Conservation (phyloP, 192 early-diverging fungal species). For the Entomortierella chlamydospora region DNA sequence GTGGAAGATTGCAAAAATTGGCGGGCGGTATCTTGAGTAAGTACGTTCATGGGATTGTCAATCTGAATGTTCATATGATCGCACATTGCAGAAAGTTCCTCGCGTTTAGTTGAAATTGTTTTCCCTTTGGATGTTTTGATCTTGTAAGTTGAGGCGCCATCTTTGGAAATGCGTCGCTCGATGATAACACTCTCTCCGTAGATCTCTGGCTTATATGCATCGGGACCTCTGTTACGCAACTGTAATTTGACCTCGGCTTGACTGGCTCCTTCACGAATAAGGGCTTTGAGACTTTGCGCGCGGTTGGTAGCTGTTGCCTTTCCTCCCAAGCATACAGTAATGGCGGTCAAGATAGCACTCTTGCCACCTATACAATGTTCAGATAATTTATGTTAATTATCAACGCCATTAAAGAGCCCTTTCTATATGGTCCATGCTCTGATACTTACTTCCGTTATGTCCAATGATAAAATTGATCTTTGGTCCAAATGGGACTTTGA, state of each 20-base stretch:
- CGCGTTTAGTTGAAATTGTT: conserved; percentile 79
- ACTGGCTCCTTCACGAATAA: conserved; percentile 86
- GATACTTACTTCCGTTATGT: conserved; percentile 87
- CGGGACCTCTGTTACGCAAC: conserved; percentile 85
- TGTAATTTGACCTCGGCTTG: conserved; percentile 76
- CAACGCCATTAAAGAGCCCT: not conserved
- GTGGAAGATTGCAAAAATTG: conserved; percentile 88
- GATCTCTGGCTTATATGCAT: conserved; percentile 82
- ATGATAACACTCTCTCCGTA: conserved; percentile 88
- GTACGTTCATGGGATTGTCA: conserved; percentile 93
- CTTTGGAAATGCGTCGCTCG: conserved; percentile 78
- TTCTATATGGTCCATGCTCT: not conserved
- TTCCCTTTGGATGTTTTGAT: conserved; percentile 77
- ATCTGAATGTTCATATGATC: conserved; percentile 94
- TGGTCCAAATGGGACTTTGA: conserved; percentile 81
- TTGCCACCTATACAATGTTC: conserved; percentile 87
- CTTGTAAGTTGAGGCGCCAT: conserved; percentile 79
- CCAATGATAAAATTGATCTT: conserved; percentile 98
- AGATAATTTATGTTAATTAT: not conserved
- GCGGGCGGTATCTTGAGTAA: conserved; percentile 93
- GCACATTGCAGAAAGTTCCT: conserved; percentile 84
- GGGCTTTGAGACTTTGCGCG: conserved; percentile 75
- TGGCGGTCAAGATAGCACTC: conserved; percentile 92
- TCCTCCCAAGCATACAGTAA: conserved; percentile 93
- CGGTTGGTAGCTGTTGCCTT: conserved; percentile 91